Conservation (phyloP, 2,329 filamentous ascomycete species). For the Botryotinia convoluta region DNA sequence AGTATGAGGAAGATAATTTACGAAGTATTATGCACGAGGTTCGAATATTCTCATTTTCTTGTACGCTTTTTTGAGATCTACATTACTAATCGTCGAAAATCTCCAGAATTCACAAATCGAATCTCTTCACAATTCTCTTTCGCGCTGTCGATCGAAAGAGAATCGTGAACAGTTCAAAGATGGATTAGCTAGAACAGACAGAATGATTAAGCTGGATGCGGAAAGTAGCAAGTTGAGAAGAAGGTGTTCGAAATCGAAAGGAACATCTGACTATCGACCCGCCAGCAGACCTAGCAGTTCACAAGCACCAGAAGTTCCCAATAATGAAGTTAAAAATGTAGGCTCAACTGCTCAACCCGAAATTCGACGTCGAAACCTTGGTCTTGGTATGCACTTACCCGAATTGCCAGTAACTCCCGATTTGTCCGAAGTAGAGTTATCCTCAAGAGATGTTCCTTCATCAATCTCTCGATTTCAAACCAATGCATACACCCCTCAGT, state of each 20-base stretch:
- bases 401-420: constrained; percentile 56
- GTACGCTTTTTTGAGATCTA: not conserved
- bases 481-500: constrained; percentile 47
- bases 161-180: constrained; percentile 1
- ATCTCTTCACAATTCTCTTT: not conserved
- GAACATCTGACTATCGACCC: not conserved
- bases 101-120: not conserved
- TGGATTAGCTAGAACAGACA: not conserved
- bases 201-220: not conserved
- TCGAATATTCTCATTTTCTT: constrained; percentile 2
- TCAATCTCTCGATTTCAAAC: constrained; percentile 35
- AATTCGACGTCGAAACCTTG: constrained; percentile 24
- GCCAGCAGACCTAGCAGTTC: constrained; percentile 1
- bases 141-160: not conserved
- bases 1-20: constrained; percentile 21
- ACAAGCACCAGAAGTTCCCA: not conserved
- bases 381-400: constrained; percentile 30
- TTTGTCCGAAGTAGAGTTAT: constrained; percentile 50
- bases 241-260: constrained; percentile 1
- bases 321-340: constrained; percentile 23
- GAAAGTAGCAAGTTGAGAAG: constrained; percentile 5
- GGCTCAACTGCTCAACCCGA: constrained; percentile 12
- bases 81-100: not conserved
- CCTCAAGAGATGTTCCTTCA: constrained; percentile 34
- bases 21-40: constrained; percentile 18